phyloP scores from a whole-genome alignment of 306 rosid species.

The Castanopsis chinensis region DNA sequence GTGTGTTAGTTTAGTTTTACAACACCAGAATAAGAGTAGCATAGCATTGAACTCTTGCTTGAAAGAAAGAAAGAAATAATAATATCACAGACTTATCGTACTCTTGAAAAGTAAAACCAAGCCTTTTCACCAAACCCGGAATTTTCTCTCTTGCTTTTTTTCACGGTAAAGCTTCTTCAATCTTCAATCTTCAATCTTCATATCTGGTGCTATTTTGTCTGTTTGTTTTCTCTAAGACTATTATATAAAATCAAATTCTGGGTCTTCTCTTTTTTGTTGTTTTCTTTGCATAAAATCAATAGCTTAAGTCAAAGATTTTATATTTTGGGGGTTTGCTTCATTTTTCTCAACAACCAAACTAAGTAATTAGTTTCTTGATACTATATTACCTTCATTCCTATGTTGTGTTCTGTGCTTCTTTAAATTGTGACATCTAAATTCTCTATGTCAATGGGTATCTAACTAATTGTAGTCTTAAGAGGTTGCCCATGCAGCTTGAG shows the following conservation, averaged over 20 bases:
- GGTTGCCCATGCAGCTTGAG: too few relatives aligned
- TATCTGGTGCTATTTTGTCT: not conserved
- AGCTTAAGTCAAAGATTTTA: not conserved
- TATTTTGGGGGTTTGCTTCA: not conserved
- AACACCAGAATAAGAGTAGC: too few relatives aligned
- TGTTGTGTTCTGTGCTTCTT: not conserved
- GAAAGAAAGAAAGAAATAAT: too few relatives aligned
- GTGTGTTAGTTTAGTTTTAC: too few relatives aligned
- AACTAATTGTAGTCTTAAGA: not conserved
- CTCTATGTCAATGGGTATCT: not conserved
- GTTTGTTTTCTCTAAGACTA: conserved; percentile 8
- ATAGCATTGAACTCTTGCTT: too few relatives aligned
- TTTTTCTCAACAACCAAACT: not conserved
- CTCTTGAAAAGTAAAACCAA: too few relatives aligned
- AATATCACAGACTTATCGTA: too few relatives aligned
- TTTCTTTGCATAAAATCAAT: not conserved
- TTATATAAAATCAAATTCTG: not conserved
- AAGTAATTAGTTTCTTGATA: too few relatives aligned
- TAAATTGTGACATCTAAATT: not conserved
- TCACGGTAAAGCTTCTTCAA: conserved; percentile 2
- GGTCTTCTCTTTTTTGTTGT: not conserved
- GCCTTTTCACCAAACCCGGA: not conserved
- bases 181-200: not conserved
- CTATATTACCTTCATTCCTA: not conserved
- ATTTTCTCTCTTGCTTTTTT: not conserved